Evolutionary conservation across 176 grass and related monocot species (phyloP), one percentile per base, ranked within the genome.

Genomic region (Carex parvula): DNA sequence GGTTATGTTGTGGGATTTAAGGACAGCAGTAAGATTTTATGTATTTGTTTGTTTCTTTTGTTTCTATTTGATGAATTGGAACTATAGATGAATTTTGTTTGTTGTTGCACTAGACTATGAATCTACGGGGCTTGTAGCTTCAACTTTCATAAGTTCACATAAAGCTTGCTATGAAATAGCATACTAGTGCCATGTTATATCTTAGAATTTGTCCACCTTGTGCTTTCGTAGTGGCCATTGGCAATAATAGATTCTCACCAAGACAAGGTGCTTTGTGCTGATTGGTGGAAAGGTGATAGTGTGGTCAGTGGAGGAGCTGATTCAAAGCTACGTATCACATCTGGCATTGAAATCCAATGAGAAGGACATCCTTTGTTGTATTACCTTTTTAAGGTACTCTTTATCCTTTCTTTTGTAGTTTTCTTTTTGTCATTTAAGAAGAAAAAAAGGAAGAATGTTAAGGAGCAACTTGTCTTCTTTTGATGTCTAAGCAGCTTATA

Each of bases 1-100:
- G 86, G 93, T 99, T 26, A 99, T 96, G 93, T 67, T 99, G n/a
- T 99, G 97, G 97, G 97, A 99, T 85, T 89, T 99, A 70, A 93
- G 97, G 75, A 99, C 97, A 63, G 97, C 91, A 46, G 97, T 96
- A 95, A 78, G 79, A 69, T 91, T 85, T 78, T 44, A 52, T 60
- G 56, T 55, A 68, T 86, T 86, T 15, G 0, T 39, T 39, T 39
- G 37, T 39, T 39, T 39, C 37, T 39, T 30, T 64, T 68, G 11
- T 24, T 64, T 84, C 61, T 52, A 84, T 46, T 65, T 73, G 5
- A 22, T n/a, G 5, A 18, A 33, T 73, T 20, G 53, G 53, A 30
- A 30, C 11, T 21, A 16, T 56, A 30, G 21, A 56, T 56, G 48
- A 77, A 73, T 22, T 22, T 26, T 37, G 6, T 2, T 15, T 14